phyloP scores from a whole-genome alignment of 2,329 filamentous ascomycete species.

The Neopestalotiopsis clavispora region DNA sequence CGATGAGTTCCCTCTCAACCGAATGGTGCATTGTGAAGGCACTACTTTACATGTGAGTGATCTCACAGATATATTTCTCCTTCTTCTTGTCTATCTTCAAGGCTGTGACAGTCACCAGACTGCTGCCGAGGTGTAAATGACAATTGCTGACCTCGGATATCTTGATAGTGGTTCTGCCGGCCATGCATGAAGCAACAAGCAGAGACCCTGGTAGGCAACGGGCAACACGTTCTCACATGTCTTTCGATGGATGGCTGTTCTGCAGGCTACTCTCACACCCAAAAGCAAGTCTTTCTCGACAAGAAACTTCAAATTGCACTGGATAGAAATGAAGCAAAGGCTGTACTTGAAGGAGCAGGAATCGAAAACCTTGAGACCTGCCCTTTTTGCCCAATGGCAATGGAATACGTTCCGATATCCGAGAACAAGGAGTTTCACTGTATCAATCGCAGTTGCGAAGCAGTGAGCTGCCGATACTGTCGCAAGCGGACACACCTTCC shows the following conservation, averaged over 20 bases:
- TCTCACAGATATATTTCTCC: not conserved
- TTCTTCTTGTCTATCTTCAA: too few species aligned
- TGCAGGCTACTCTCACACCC: conserved; percentile 60
- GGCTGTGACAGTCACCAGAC: too few species aligned
- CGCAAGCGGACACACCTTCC: conserved; percentile 73
- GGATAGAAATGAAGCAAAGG: conserved; percentile 73
- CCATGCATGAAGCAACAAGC: conserved; percentile 69
- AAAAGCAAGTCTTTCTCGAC: conserved; percentile 63
- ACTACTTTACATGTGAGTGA: conserved; percentile 50
- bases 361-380: conserved; percentile 77
- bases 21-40: conserved; percentile 71
- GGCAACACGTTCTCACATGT: conserved; percentile 72
- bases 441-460: conserved; percentile 66
- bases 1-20: conserved; percentile 66
- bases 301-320: conserved; percentile 64
- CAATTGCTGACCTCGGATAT: not conserved
- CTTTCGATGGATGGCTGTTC: conserved; percentile 72
- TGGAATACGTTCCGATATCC: conserved; percentile 70
- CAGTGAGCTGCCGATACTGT: conserved; percentile 72
- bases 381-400: conserved; percentile 83
- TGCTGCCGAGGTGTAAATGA: too few species aligned
- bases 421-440: conserved; percentile 77
- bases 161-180: conserved; percentile 64
- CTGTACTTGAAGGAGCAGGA: conserved; percentile 69
- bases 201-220: conserved; percentile 69